phyloP scores from a whole-genome alignment of 805 yeast genomes.

The Cyberlindnera euphorbiae region DNA sequence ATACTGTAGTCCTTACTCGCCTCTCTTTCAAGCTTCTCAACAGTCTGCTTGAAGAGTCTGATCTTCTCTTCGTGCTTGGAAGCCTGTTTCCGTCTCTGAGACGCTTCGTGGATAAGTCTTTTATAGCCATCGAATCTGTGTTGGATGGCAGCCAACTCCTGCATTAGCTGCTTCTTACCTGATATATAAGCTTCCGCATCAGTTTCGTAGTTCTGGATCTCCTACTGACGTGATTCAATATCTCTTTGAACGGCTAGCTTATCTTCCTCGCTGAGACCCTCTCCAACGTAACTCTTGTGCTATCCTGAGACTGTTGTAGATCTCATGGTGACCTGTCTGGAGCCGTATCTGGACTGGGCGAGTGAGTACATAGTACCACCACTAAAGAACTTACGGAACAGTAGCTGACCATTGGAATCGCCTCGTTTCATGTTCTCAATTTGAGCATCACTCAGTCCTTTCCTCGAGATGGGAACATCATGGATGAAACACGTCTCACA shows the following conservation, averaged over 20 bases:
- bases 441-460: slow-evolving; percentile 38
- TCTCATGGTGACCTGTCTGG: slow-evolving; percentile 36
- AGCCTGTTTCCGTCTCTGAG: slow-evolving; percentile 13
- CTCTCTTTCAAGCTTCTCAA: slow-evolving; percentile 32
- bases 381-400: slow-evolving; percentile 54
- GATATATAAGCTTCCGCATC: slow-evolving; percentile 5
- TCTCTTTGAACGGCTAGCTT: slow-evolving; percentile 9
- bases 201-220: slow-evolving; percentile 11
- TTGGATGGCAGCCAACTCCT: not conserved
- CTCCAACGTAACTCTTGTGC: slow-evolving; percentile 14
- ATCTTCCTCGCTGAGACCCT: slow-evolving; percentile 21
- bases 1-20: slow-evolving; percentile 37
- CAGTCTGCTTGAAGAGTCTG: slow-evolving; percentile 27
- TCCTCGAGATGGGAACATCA: slow-evolving; percentile 57
- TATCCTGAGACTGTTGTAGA: slow-evolving; percentile 12
- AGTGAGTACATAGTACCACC: slow-evolving; percentile 51
- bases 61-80: slow-evolving; percentile 26
- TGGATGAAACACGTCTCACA: slow-evolving; percentile 48
- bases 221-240: slow-evolving; percentile 14
- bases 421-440: slow-evolving; percentile 32
- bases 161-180: slow-evolving; percentile 1
- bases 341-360: slow-evolving; percentile 60
- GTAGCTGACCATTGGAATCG: slow-evolving; percentile 34
- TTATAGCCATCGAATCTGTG: slow-evolving; percentile 5
- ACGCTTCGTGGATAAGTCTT: slow-evolving; percentile 5